A percentile compares a stretch with the other conserved stretches of the same genome.
Conservation (phyloP, 1,284 basidiomycete species). For the Ceratobasidium sp. region DNA sequence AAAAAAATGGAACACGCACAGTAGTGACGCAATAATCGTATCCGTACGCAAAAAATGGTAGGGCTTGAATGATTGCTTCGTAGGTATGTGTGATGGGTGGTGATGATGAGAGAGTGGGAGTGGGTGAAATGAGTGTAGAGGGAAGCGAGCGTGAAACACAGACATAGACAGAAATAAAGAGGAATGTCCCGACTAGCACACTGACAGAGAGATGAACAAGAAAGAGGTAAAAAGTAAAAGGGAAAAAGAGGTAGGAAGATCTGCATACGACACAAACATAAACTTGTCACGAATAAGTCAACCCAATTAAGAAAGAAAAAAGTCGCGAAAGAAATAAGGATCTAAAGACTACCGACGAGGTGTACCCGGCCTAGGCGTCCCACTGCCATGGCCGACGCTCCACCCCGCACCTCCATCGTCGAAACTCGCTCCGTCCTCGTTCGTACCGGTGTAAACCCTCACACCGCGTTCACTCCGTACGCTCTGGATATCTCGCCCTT, state of each 20-base stretch:
- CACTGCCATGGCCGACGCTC: conserved; percentile 16
- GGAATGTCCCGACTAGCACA: conserved; percentile 22
- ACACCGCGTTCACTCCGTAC: conserved; percentile 82
- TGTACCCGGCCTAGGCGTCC: conserved; percentile 29
- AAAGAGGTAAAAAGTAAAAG: conserved; percentile 1
- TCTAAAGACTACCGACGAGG: conserved; percentile 22
- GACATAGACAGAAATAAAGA: neutral
- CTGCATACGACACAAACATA: neutral
- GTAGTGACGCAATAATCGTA: too few relatives aligned
- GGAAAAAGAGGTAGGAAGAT: neutral
- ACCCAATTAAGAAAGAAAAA: conserved; percentile 5
- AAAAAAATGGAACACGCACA: conserved; percentile 22
- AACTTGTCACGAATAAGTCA: conserved; percentile 21
- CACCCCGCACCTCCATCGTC: conserved; percentile 36
- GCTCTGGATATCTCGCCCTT: conserved; percentile 84
- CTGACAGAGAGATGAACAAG: conserved; percentile 27
- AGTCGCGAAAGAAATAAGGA: neutral
- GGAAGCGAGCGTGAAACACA: conserved; percentile 4
- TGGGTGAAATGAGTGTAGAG: conserved; percentile 21
- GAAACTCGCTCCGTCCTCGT: conserved; percentile 64
- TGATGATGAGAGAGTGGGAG: neutral
- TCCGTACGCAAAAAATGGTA: too few relatives aligned
- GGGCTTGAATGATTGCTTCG: neutral
- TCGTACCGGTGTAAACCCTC: conserved; percentile 76
- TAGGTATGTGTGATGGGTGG: neutral